Conservation (phyloP, 2,329 filamentous ascomycete genomes). For the Coniella vitis region DNA sequence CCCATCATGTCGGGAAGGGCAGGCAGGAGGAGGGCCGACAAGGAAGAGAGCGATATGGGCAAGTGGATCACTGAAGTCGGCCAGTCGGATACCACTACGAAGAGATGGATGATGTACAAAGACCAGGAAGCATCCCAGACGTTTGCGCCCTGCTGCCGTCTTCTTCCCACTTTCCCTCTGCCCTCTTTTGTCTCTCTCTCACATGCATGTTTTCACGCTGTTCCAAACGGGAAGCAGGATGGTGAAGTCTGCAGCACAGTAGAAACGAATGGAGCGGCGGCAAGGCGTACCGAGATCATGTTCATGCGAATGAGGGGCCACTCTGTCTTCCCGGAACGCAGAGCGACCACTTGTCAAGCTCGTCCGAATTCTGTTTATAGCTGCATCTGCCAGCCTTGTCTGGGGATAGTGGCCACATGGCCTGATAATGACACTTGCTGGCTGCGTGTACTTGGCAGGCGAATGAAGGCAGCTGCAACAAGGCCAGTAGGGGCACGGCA, state of each 20-base stretch:
- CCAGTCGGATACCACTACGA: constrained; percentile 2
- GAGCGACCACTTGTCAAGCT: neutral
- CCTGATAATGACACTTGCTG: too few relatives aligned
- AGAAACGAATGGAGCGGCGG: constrained; percentile 2
- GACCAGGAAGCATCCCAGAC: constrained; percentile 4
- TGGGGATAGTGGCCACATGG: too few relatives aligned
- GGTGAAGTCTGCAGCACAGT: too few relatives aligned
- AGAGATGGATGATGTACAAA: neutral
- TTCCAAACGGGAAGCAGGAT: constrained; percentile 10
- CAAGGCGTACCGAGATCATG: constrained; percentile 13
- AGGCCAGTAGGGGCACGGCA: too few relatives aligned
- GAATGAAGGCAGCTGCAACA: too few relatives aligned
- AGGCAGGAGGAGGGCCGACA: too few relatives aligned
- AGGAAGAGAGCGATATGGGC: neutral
- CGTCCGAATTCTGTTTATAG: too few relatives aligned
- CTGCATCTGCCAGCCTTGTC: too few relatives aligned
- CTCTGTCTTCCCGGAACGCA: constrained; percentile 7
- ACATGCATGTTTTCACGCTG: constrained; percentile 8
- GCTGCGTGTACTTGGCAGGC: too few relatives aligned
- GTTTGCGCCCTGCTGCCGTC: constrained; percentile 3
- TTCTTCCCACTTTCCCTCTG: constrained; percentile 3
- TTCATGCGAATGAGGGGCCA: constrained; percentile 10
- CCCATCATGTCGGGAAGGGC: neutral
- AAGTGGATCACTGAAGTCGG: neutral
- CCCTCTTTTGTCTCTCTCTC: constrained; percentile 2